Evolutionary conservation across 768 basidiomycete genomes (phyloP).

Genomic region (Holtermannia corniformis): DNA sequence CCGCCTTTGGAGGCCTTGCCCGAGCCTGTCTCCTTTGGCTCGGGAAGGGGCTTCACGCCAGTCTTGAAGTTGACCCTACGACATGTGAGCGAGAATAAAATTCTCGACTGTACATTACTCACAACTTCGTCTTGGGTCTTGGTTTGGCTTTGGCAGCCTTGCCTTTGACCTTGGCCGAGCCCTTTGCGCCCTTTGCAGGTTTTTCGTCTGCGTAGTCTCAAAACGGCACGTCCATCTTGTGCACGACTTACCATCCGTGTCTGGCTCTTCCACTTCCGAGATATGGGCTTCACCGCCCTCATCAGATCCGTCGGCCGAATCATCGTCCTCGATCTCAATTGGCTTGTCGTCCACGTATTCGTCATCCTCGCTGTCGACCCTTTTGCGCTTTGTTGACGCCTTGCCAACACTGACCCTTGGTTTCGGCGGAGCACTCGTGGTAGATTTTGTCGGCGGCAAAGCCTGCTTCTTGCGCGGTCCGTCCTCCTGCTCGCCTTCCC

Average conservation of each 20-base stretch:
- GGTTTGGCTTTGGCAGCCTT: too few species aligned
- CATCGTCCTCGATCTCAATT: slow-evolving; percentile 9
- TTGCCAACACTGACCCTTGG: too few species aligned
- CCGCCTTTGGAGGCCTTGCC: too few species aligned
- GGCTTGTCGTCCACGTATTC: slow-evolving; percentile 10
- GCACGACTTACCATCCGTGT: slow-evolving; percentile 8
- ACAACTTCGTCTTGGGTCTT: too few species aligned
- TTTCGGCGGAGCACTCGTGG: too few species aligned
- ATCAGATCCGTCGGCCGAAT: slow-evolving; percentile 1
- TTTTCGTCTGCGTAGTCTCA: slow-evolving; percentile 3
- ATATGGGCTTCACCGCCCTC: slow-evolving; percentile 5
- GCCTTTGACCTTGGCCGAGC: slow-evolving; percentile 13
- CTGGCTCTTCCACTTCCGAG: slow-evolving; percentile 1
- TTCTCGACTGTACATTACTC: too few species aligned
- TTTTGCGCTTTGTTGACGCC: too few species aligned
- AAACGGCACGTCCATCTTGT: slow-evolving; percentile 3
- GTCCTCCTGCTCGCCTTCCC: background rate
- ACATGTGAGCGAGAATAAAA: background rate
- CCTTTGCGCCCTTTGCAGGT: slow-evolving; percentile 11
- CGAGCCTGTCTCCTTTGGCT: too few species aligned
- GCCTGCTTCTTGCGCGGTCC: too few species aligned
- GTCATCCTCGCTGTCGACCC: slow-evolving; percentile 40
- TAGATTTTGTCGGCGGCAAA: too few species aligned
- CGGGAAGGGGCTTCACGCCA: slow-evolving; percentile 20
- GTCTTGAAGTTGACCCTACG: slow-evolving; percentile 14